Evolutionary conservation across 2,329 filamentous ascomycete genomes (phyloP).

Genomic region (Elsinoe ampelina): DNA sequence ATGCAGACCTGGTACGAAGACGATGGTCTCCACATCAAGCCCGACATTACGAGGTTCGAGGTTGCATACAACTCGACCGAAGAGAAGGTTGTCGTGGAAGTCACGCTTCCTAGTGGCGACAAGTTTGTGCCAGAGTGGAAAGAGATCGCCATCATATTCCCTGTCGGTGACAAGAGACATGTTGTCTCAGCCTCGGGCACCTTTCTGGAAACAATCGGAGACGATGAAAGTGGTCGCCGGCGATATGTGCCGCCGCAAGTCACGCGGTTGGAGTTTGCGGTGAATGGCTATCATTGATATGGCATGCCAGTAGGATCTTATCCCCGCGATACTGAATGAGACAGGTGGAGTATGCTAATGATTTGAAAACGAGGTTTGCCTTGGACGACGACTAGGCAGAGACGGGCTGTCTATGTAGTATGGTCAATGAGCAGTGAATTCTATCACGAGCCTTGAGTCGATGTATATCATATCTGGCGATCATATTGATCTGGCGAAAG

Average conservation of each 20-base stretch:
- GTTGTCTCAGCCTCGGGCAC: slow-evolving; percentile 22
- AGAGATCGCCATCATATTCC: slow-evolving; percentile 42
- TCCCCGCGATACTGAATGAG: too few species aligned
- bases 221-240: slow-evolving; percentile 20
- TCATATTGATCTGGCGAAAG: too few species aligned
- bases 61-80: slow-evolving; percentile 37
- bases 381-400: too few species aligned
- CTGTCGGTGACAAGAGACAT: slow-evolving; percentile 40
- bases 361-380: too few species aligned
- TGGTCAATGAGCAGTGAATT: too few species aligned
- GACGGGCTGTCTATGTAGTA: too few species aligned
- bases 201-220: slow-evolving; percentile 16
- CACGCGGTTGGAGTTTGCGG: background rate
- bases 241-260: slow-evolving; percentile 15
- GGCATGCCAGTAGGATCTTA: too few species aligned
- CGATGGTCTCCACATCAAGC: slow-evolving; percentile 43
- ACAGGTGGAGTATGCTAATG: too few species aligned
- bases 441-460: too few species aligned
- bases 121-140: slow-evolving; percentile 43
- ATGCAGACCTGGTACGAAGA: slow-evolving; percentile 57
- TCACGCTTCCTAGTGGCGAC: slow-evolving; percentile 31
- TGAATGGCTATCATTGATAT: background rate
- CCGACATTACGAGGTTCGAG: slow-evolving; percentile 35
- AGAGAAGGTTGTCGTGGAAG: slow-evolving; percentile 36
- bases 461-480: too few species aligned